Percentiles rank a stretch among this genome's conserved stretches.
phyloP scores from a whole-genome alignment of 805 yeast species.

The Soucietia sequanensis region DNA sequence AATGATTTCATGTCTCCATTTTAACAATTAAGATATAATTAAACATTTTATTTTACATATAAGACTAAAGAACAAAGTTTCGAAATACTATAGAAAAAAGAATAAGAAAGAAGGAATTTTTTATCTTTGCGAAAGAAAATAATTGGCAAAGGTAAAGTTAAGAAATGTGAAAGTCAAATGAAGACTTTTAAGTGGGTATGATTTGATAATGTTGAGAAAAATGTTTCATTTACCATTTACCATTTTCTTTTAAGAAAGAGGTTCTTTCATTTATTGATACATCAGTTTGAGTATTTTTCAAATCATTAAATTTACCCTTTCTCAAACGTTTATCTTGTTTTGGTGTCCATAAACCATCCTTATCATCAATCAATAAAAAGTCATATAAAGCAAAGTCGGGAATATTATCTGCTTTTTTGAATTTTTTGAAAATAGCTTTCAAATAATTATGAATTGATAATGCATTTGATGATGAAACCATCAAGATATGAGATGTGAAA shows the following conservation, averaged over 20 bases:
- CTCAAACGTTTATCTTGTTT: constrained; percentile 9
- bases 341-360: constrained; percentile 13
- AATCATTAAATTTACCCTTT: constrained; percentile 1
- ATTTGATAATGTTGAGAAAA: constrained; percentile 1
- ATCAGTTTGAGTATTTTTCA: constrained; percentile 12
- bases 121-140: neutral
- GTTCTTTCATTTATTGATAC: constrained; percentile 8
- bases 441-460: constrained; percentile 7
- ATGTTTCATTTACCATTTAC: constrained; percentile 1
- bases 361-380: constrained; percentile 7
- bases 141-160: neutral
- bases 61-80: too few relatives aligned
- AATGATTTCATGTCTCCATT: too few relatives aligned
- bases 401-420: constrained; percentile 1
- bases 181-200: neutral
- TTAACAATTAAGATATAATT: too few relatives aligned
- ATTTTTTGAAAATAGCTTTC: constrained; percentile 6
- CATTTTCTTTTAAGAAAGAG: constrained; percentile 8
- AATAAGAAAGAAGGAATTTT: neutral
- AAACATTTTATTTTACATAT: too few relatives aligned
- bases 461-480: constrained; percentile 12
- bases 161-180: neutral
- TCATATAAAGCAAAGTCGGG: constrained; percentile 4
- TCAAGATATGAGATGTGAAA: constrained; percentile 15
- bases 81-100: too few relatives aligned